Evolutionary conservation across 2,329 filamentous ascomycete species (phyloP).

Genomic region (Cladosporium sp.): DNA sequence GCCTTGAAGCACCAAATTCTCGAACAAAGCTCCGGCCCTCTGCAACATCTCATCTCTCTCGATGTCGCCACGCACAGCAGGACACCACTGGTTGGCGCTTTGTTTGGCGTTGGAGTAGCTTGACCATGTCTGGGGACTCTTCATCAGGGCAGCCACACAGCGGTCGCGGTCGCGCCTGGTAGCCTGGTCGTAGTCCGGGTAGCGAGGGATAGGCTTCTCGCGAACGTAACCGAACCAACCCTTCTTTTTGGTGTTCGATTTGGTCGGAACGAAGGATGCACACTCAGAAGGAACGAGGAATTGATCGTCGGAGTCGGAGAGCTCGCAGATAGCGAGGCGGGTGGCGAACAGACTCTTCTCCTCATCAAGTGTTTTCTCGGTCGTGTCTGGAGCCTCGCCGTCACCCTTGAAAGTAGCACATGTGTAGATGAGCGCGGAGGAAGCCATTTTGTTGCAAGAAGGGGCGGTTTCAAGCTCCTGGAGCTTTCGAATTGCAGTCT

Average conservation of each 20-base stretch:
- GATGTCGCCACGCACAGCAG: conserved; percentile 59
- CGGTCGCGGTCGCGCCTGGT: conserved; percentile 45
- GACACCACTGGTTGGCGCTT: conserved; percentile 64
- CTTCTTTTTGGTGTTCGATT: conserved; percentile 37
- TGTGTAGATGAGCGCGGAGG: conserved; percentile 54
- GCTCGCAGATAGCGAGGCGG: conserved; percentile 65
- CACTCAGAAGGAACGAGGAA: conserved; percentile 54
- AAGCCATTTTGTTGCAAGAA: conserved; percentile 57
- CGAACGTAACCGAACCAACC: conserved; percentile 29
- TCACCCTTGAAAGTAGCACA: conserved; percentile 53
- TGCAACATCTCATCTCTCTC: conserved; percentile 51
- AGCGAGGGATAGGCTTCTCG: conserved; percentile 24
- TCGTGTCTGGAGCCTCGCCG: conserved; percentile 25
- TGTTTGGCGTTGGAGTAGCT: conserved; percentile 65
- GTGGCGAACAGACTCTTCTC: conserved; percentile 62
- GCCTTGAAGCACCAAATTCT: conserved; percentile 8
- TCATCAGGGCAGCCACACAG: conserved; percentile 57
- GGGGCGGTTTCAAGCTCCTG: conserved; percentile 49
- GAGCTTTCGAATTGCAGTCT: conserved; percentile 47
- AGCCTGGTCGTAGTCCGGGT: conserved; percentile 30
- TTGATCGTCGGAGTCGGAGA: conserved; percentile 53
- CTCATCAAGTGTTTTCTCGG: conserved; percentile 42
- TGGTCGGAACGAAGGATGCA: conserved; percentile 48
- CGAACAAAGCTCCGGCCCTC: conserved; percentile 24
- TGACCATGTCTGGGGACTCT: conserved; percentile 57